Conservation (phyloP, 2,329 filamentous ascomycete genomes). For the Shiraia bambusicola region DNA sequence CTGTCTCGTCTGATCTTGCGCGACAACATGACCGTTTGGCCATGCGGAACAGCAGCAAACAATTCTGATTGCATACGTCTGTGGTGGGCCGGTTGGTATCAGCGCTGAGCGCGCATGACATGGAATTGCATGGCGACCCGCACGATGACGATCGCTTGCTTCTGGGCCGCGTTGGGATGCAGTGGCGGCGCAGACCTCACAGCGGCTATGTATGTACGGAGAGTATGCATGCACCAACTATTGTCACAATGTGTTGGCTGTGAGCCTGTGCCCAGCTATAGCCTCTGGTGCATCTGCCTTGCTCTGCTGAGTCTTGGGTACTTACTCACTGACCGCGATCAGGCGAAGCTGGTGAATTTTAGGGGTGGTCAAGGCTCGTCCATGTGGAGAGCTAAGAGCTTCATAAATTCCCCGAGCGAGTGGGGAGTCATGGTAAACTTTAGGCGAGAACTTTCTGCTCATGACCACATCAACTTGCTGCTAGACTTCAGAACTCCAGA, state of each 20-base stretch:
- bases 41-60: constrained; percentile 5
- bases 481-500: constrained; percentile 4
- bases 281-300: neutral
- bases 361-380: too few species aligned
- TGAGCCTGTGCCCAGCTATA: constrained; percentile 7
- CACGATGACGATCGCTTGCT: constrained; percentile 18
- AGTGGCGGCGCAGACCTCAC: constrained; percentile 15
- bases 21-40: too few species aligned
- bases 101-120: constrained; percentile 8
- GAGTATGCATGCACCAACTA: constrained; percentile 20
- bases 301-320: too few species aligned
- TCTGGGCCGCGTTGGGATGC: constrained; percentile 19
- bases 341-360: neutral
- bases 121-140: neutral
- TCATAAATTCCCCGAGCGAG: too few species aligned
- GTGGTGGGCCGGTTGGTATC: constrained; percentile 2
- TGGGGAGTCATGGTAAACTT: too few species aligned
- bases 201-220: constrained; percentile 31
- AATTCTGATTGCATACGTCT: constrained; percentile 4
- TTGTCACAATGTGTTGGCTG: constrained; percentile 27
- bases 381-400: too few species aligned
- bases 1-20: too few species aligned
- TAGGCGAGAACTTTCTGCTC: too few species aligned
- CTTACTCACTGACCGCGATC: too few species aligned
- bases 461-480: neutral